Conservation (phyloP, 2,329 filamentous ascomycete species). For the Sarocladiaceae sp. region DNA sequence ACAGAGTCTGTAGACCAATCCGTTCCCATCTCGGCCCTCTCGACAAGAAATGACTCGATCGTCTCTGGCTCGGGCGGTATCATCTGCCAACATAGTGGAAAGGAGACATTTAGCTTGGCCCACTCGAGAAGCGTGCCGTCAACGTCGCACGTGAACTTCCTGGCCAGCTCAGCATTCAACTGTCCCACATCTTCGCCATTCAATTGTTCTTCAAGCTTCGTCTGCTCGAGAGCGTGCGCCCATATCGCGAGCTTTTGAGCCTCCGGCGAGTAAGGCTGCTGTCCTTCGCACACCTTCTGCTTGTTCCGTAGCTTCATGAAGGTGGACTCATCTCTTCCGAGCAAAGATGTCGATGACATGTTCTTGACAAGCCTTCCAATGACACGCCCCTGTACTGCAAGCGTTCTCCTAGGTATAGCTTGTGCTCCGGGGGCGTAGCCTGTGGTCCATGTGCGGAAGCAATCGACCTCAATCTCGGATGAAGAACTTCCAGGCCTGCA, state of each 20-base stretch:
- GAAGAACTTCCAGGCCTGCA: too few species aligned
- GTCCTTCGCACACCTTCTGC: background rate
- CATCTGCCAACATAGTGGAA: too few species aligned
- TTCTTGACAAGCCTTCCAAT: background rate
- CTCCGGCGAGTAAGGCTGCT: background rate
- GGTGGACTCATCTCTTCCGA: slow-evolving; percentile 1
- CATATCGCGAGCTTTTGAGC: background rate
- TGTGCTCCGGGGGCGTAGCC: background rate
- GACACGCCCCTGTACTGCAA: slow-evolving; percentile 4
- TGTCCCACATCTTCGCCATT: background rate
- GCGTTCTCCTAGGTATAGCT: background rate
- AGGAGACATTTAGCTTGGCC: too few species aligned
- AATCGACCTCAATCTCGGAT: background rate
- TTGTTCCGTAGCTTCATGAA: background rate
- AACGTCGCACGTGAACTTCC: background rate
- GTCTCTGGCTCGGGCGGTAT: background rate
- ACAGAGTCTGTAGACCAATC: slow-evolving; percentile 7
- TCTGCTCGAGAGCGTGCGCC: background rate
- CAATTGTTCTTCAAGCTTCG: background rate
- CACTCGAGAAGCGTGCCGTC: background rate
- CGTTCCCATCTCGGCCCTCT: background rate
- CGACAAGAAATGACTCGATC: slow-evolving; percentile 6
- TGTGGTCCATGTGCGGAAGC: background rate
- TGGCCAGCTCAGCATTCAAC: background rate
- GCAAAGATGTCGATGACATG: background rate